phyloP scores from a whole-genome alignment of 768 basidiomycete genomes.

The Suillus subalutaceus region DNA sequence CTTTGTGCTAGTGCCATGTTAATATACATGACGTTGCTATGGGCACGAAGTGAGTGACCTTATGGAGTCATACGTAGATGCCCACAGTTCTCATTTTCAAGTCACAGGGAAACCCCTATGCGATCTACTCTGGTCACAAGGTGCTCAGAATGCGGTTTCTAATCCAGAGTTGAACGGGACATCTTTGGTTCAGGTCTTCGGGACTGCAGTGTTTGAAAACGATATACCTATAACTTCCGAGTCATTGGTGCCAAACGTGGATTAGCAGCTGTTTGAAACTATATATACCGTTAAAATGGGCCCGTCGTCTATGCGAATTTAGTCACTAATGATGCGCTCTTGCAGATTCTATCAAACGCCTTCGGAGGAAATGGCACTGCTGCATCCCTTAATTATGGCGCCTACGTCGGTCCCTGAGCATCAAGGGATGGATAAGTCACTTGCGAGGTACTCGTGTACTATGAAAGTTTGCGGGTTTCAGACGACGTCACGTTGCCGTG shows the following conservation, averaged over 20 bases:
- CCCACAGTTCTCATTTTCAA: constrained; percentile 18
- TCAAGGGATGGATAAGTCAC: neutral
- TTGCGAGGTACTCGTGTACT: neutral
- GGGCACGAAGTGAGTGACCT: constrained; percentile 53
- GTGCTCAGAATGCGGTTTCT: constrained; percentile 57
- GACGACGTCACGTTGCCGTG: neutral
- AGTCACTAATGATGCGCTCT: neutral
- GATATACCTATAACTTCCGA: neutral
- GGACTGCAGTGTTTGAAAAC: neutral
- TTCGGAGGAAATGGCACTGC: neutral
- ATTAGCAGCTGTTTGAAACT: neutral
- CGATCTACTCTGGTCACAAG: constrained; percentile 48
- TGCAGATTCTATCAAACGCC: neutral
- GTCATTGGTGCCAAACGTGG: neutral
- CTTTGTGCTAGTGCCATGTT: constrained; percentile 38
- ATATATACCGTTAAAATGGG: neutral
- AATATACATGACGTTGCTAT: constrained; percentile 57
- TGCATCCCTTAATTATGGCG: neutral
- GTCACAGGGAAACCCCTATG: constrained; percentile 78
- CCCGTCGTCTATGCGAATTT: neutral
- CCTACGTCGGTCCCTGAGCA: neutral
- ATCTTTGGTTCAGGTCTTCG: neutral
- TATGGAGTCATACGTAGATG: too few relatives aligned
- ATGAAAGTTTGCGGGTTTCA: neutral
- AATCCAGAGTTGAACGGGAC: constrained; percentile 24